A percentile compares a stretch with the other conserved stretches of the same genome.
Conservation (phyloP, 2,329 filamentous ascomycete genomes). For the Didymosphaeria variabile region DNA sequence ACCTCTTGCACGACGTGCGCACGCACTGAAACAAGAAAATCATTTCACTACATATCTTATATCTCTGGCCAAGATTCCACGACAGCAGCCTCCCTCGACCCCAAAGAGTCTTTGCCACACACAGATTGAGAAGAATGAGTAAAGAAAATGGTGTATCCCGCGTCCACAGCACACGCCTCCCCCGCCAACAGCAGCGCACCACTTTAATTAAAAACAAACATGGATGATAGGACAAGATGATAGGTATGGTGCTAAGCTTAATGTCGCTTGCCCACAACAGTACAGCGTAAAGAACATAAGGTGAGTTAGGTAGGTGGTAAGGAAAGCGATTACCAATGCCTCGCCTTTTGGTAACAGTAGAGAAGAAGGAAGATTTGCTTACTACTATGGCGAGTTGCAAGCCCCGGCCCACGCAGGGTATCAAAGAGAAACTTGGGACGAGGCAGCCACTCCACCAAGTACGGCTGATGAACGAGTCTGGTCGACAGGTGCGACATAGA, state of each 20-base stretch:
- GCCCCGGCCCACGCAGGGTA: slow-evolving; percentile 40
- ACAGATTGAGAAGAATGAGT: slow-evolving; percentile 5
- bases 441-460: slow-evolving; percentile 43
- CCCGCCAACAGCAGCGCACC: slow-evolving; percentile 4
- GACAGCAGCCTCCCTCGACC: slow-evolving; percentile 16
- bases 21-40: slow-evolving; percentile 24
- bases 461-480: slow-evolving; percentile 29
- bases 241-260: slow-evolving; percentile 1
- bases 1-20: background rate
- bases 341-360: slow-evolving; percentile 8
- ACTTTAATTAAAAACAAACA: slow-evolving; percentile 11
- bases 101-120: slow-evolving; percentile 2
- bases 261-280: slow-evolving; percentile 11
- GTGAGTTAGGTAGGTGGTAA: background rate
- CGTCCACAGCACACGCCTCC: background rate
- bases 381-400: slow-evolving; percentile 25
- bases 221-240: slow-evolving; percentile 1
- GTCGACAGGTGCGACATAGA: slow-evolving; percentile 28
- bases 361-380: slow-evolving; percentile 21
- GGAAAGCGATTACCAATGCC: slow-evolving; percentile 7
- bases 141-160: slow-evolving; percentile 10
- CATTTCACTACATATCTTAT: slow-evolving; percentile 34
- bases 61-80: slow-evolving; percentile 19
- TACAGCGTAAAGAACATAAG: slow-evolving; percentile 20
- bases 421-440: slow-evolving; percentile 44